phyloP scores from a whole-genome alignment of 805 yeast genomes.

The Cyberlindnera meyerae region DNA sequence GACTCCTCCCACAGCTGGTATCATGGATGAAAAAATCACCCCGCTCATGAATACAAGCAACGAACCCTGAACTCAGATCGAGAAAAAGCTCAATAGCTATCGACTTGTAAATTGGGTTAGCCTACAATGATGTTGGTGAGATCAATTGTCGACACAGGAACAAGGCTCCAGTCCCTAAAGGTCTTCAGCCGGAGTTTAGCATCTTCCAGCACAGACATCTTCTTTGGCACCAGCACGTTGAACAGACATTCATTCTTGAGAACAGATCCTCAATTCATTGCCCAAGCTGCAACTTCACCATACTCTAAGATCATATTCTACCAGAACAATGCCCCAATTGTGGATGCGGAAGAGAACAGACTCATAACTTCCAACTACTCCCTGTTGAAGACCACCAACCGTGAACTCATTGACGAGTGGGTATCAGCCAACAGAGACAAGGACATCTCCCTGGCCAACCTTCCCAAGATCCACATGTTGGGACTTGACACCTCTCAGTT shows the following conservation, averaged over 20 bases:
- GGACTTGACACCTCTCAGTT: conserved; percentile 38
- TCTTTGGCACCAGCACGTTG: conserved; percentile 45
- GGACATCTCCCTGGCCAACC: conserved; percentile 4
- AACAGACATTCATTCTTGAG: conserved; percentile 56
- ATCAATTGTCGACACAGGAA: no score
- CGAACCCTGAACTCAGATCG: no score
- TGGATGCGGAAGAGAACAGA: conserved; percentile 9
- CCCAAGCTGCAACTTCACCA: conserved; percentile 37
- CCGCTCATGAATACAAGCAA: no score
- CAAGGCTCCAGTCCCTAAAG: no score
- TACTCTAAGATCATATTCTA: conserved; percentile 39
- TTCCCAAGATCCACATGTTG: conserved; percentile 30
- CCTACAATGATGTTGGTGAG: no score
- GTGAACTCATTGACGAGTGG: conserved; percentile 23
- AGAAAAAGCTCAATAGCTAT: no score
- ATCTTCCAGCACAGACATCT: conserved; percentile 21
- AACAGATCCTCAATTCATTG: conserved; percentile 43
- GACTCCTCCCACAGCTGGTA: no score
- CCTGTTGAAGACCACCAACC: conserved; percentile 13
- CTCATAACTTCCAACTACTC: conserved; percentile 13
- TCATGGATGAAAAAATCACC: no score
- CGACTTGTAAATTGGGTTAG: no score
- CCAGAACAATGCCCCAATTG: conserved; percentile 29
- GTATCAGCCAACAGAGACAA: conserved; percentile 11
- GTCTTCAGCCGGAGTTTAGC: not conserved